These are phyloP conservation scores for Enterocytospora artemiae DNA, from an alignment of 371 early-diverging fungal species.

Conservation along the genomic window DNA sequence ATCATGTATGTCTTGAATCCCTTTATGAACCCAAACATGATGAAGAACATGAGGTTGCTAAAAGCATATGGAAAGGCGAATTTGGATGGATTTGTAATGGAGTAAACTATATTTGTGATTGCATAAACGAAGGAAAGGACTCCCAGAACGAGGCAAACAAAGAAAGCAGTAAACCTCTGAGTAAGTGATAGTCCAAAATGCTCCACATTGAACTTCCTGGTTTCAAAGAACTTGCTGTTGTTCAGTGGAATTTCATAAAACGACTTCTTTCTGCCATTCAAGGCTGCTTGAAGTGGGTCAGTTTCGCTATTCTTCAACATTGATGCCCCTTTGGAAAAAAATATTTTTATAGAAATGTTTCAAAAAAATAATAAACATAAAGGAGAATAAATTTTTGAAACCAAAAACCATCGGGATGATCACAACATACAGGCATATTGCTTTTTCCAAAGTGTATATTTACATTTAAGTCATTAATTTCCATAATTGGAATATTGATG, in stretches of 20 bases:
- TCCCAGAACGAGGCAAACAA: constrained; percentile 37
- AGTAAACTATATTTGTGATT: constrained; percentile 30
- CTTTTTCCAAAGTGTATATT: not conserved
- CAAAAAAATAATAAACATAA: not conserved
- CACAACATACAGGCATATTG: not conserved
- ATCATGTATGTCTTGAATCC: constrained; percentile 53
- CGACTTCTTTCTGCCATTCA: constrained; percentile 20
- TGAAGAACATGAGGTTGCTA: constrained; percentile 51
- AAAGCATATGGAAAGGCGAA: constrained; percentile 54
- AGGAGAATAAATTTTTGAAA: no score
- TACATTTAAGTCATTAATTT: not conserved
- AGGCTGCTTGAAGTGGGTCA: constrained; percentile 45
- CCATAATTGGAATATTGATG: not conserved
- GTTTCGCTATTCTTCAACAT: not conserved
- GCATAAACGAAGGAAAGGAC: constrained; percentile 40
- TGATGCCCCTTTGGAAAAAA: not conserved
- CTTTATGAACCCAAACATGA: constrained; percentile 52
- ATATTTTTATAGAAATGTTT: not conserved
- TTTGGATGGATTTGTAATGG: constrained; percentile 31
- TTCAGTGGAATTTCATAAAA: constrained; percentile 26
- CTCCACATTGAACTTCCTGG: constrained; percentile 43
- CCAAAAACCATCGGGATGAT: no score
- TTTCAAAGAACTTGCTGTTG: constrained; percentile 35
- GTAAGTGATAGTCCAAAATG: constrained; percentile 43
- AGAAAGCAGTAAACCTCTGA: constrained; percentile 46